Evolutionary conservation across 148 eudicot genomes (phyloP), one percentile per base, ranked within the genome.

Genomic region (Limonium bicolor): DNA sequence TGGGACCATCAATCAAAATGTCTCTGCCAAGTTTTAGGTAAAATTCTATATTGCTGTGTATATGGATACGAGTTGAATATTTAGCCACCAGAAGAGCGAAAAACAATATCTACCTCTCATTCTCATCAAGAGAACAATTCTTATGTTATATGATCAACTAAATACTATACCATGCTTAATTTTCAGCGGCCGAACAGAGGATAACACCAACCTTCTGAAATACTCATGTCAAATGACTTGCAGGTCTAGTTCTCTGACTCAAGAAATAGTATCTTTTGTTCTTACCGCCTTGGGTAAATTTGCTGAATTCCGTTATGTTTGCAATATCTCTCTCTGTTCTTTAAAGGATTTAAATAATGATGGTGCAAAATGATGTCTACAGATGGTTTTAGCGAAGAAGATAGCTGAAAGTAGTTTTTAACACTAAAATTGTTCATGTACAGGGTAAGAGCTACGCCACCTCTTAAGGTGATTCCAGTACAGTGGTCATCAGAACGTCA

Each of bases 11-110:
- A 10, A 43, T 80, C 49, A 80, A 76, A 24, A 60, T 85, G 71
- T 77, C 95, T 10, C 83, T 85, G 45, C 95, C 95, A 44, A 85
- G 92, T 69, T 85, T 74, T 55, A 85, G 95, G 95, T 85, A 52
- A 17, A 28, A 10, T 31, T 3, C 21, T 18, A n/a, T n/a, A n/a
- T 12, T 0, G 14, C 8, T 8, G 38, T n/a, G 12, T 35, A 35
- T n/a, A n/a, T n/a, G n/a, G n/a, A 35, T 13, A 1, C 13, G 16
- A n/a, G 38, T 17, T n/a, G n/a, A n/a, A n/a, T n/a, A n/a, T n/a
- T n/a, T n/a, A n/a, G n/a, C n/a, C n/a, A n/a, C n/a, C n/a, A n/a
- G n/a, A n/a, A n/a, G n/a, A n/a, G n/a, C n/a, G n/a, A n/a, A n/a
- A n/a, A n/a, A n/a, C n/a, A n/a, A n/a, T n/a, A n/a, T n/a, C n/a